These are phyloP conservation scores for Dictyostelium brefeldianum DNA, from an alignment of 78 protist species.

Conservation along the genomic window DNA sequence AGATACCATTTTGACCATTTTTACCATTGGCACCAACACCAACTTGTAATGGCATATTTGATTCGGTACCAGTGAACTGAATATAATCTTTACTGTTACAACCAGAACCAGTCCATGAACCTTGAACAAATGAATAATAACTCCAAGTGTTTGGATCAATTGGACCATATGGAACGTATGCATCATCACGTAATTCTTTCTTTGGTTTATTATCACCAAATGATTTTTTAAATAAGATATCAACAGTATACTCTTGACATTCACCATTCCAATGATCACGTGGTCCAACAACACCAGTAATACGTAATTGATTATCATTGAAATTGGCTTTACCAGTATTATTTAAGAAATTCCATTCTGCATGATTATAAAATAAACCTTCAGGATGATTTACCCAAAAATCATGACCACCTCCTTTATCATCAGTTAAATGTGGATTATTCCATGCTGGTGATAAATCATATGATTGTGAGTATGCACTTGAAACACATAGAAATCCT, in stretches of 20 bases:
- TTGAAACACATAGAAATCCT: neutral
- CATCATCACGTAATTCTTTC: slow-evolving; percentile 3
- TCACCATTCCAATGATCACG: neutral
- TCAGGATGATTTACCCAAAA: neutral
- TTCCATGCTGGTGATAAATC: neutral
- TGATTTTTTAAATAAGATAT: neutral
- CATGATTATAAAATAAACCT: neutral
- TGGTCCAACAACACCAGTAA: slow-evolving; percentile 11
- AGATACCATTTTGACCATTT: slow-evolving; percentile 34
- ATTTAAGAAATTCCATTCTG: neutral
- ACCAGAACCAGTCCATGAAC: slow-evolving; percentile 19
- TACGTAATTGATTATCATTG: neutral
- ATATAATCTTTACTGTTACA: neutral
- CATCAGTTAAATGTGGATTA: neutral
- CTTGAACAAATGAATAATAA: slow-evolving; percentile 11
- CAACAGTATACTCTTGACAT: neutral
- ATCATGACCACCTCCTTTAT: neutral
- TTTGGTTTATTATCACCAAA: slow-evolving; percentile 6
- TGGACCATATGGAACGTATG: slow-evolving; percentile 59
- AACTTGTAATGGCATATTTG: slow-evolving; percentile 28
- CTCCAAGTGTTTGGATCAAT: slow-evolving; percentile 59
- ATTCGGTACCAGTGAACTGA: neutral
- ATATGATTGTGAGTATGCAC: neutral
- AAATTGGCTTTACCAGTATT: neutral
- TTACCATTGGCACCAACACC: slow-evolving; percentile 71